Evolutionary conservation across 306 rosid species (phyloP), one percentile per base, ranked within the genome.

Genomic region (Begonia masoniana): DNA sequence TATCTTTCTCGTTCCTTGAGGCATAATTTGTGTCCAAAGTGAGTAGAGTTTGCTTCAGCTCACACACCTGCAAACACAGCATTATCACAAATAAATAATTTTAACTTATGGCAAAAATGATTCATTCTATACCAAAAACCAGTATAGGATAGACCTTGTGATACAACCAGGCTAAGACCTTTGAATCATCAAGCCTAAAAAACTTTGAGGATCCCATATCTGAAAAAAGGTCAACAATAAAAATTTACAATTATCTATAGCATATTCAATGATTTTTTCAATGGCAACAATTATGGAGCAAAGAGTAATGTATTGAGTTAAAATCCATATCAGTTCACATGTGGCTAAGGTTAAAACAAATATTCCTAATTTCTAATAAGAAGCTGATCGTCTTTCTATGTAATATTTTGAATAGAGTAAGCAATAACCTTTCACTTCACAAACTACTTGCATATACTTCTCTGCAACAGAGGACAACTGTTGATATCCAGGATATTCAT

Each of bases 181-280:
- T 91, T 53, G 92, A 78, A 62, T 91, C 99, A 48, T 91, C 92
- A 26, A 91, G 99, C 76, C 99, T 83, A 62, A 76, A 91, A 65
- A 81, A 83, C 59, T 79, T 86, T 47, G 66, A 57, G 41, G 96
- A 91, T 60, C 83, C 94, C 60, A 91, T 63, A 62, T 83, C 96
- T 91, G 94, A 73, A 77, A 19, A 17, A 17, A 51, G 51, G 48
- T 13, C 31, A 21, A 10, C n/a, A 43, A 1, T 43, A 10, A 45
- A 45, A 45, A 45, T 31, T 31, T 31, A 31, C 39, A 31, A 31
- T 31, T 31, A 31, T 31, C 39, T 31, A 31, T 31, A 1, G 0
- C 39, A 31, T 31, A 31, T 31, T 31, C 8, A 31, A 6, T 31
- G 9, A 31, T 31, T 5, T 26, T 31, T 31, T 3, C 39, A 31